Percentiles rank a stretch among this genome's conserved stretches.
Evolutionary conservation across 306 rosid species (phyloP).

Genomic region (Castanea crenata): DNA sequence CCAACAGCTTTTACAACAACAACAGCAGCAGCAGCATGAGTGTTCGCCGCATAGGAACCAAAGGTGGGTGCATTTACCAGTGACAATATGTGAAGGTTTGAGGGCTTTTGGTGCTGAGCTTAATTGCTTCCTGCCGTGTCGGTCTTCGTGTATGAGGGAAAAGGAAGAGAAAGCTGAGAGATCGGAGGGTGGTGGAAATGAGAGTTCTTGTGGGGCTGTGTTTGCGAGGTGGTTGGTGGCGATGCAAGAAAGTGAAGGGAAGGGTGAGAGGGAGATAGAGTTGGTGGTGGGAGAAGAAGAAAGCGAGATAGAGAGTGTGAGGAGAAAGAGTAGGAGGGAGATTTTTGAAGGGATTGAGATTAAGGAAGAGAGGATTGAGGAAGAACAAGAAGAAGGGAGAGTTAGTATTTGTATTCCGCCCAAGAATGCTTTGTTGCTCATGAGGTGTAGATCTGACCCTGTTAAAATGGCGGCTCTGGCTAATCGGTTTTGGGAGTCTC

Average conservation of each 20-base stretch:
- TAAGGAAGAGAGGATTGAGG: slow-evolving; percentile 36
- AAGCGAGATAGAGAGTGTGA: slow-evolving; percentile 30
- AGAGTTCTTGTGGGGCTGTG: slow-evolving; percentile 63
- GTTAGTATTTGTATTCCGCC: slow-evolving; percentile 81
- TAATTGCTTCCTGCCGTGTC: slow-evolving; percentile 82
- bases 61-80: slow-evolving; percentile 86
- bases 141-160: slow-evolving; percentile 58
- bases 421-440: slow-evolving; percentile 83
- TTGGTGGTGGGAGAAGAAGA: slow-evolving; percentile 42
- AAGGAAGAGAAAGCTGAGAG: slow-evolving; percentile 36
- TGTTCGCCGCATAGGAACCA: slow-evolving; percentile 62
- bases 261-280: too few species aligned
- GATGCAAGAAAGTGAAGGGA: slow-evolving; percentile 33
- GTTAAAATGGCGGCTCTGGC: slow-evolving; percentile 95
- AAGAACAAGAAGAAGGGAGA: slow-evolving; percentile 46
- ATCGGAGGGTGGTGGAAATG: slow-evolving; percentile 31
- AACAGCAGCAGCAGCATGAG: slow-evolving; percentile 46
- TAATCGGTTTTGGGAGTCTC: slow-evolving; percentile 72
- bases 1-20: slow-evolving; percentile 27
- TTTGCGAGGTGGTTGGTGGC: slow-evolving; percentile 82
- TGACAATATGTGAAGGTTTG: slow-evolving; percentile 86
- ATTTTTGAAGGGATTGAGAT: slow-evolving; percentile 73
- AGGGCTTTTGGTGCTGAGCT: slow-evolving; percentile 67
- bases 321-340: slow-evolving; percentile 49
- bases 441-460: slow-evolving; percentile 99